Base-by-base conservation (phyloP, 495 filamentous ascomycete species). In the Penicilliopsis zonata region DNA sequence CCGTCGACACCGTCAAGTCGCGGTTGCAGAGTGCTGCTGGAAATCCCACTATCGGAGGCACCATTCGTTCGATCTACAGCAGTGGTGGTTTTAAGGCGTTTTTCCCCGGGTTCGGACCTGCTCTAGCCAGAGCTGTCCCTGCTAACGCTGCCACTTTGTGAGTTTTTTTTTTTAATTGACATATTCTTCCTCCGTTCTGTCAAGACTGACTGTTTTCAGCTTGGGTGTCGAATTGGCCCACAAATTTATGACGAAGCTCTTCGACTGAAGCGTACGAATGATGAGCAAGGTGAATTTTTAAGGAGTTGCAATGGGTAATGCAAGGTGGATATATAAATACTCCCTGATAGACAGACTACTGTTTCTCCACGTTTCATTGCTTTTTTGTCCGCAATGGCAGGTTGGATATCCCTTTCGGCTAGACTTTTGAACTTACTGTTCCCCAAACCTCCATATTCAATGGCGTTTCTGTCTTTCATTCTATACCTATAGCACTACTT, bases 31-130 rank as follows among this genome's bases (percentile, higher is more conserved):
- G 84, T 25, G 83, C 84, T 15, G 82, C 90, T 40, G 87, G 87
- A 12, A 78, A 78, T 37, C 80, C 85, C 15, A 88, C 82, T 1
- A 80, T 99, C 22, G 69, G 78, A 1, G 78, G 83, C 1, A 80
- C 86, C 2, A 70, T 96, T 26, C 67, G 69, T 40, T 69, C 83
- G 15, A 57, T 99, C 15, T 93, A 93, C 45, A 72, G 57, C 12
- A 74, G 54, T 35, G 87, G 88, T 22, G 90, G 90, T 2, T 54
- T 77, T 46, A 90, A 80, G 69, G 88, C 92, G 0, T 99, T 99
- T 67, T 99, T 99, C 69, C 92, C 90, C 8, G 90, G 90, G 3
- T 81, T 99, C 38, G 90, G 85, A 5, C 90, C 90, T 2, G 90
- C 90, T 4, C 64, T 99, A 47, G 82, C 82, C 9, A 76, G 90